phyloP scores from a whole-genome alignment of 1,284 basidiomycete species.

The Waitea zeae region DNA sequence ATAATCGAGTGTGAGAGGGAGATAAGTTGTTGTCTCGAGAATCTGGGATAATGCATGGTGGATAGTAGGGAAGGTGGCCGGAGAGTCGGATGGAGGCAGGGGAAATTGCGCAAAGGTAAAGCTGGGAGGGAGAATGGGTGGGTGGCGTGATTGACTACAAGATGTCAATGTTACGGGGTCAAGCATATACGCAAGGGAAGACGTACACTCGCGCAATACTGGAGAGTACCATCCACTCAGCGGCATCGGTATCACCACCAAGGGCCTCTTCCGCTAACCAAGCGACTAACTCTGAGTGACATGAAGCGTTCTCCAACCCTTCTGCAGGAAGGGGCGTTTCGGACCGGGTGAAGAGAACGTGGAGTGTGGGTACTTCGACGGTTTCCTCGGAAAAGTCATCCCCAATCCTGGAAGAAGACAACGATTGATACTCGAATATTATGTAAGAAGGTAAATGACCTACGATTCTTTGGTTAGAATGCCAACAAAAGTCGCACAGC shows the following conservation, averaged over 20 bases:
- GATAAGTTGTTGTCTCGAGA: conserved; percentile 26
- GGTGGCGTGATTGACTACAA: conserved; percentile 48
- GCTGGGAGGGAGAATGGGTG: conserved; percentile 51
- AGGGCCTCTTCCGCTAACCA: conserved; percentile 60
- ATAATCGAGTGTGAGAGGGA: conserved; percentile 36
- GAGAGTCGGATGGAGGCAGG: conserved; percentile 14
- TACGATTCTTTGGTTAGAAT: conserved; percentile 48
- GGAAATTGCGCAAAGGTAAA: conserved; percentile 50
- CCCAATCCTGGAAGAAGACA: conserved; percentile 2
- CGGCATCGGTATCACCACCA: conserved; percentile 49
- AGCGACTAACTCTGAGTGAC: conserved; percentile 28
- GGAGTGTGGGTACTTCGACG: conserved; percentile 40
- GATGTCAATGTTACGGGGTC: conserved; percentile 2
- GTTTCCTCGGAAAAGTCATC: conserved; percentile 15
- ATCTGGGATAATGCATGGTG: conserved; percentile 35
- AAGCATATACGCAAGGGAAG: not conserved
- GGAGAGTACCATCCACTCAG: conserved; percentile 62
- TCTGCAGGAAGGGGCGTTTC: conserved; percentile 21
- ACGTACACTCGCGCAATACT: conserved; percentile 53
- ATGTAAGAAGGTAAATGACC: conserved; percentile 13
- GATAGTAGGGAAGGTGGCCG: conserved; percentile 20
- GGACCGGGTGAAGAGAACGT: conserved; percentile 38
- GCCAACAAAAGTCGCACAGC: conserved; percentile 49
- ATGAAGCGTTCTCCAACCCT: conserved; percentile 15
- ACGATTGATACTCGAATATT: not conserved